Conservation (phyloP, 768 basidiomycete species). For the Megacollybia marginata region DNA sequence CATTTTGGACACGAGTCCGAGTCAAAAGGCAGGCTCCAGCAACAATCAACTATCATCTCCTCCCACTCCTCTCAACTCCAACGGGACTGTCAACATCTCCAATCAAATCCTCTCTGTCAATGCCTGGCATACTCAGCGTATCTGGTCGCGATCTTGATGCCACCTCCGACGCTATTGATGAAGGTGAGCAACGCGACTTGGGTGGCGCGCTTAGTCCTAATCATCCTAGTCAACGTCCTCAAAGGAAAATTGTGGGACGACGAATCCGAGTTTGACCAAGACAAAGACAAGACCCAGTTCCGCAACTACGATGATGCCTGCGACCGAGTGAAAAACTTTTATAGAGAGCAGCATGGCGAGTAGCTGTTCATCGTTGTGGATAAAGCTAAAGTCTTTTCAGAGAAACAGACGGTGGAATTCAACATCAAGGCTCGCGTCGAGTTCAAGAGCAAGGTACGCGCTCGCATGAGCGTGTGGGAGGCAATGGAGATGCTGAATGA, state of each 20-base stretch:
- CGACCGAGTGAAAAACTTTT: slow-evolving; percentile 71
- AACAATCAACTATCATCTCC: too few relatives aligned
- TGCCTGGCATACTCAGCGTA: too few relatives aligned
- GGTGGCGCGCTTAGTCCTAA: background rate
- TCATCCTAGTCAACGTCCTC: slow-evolving; percentile 53
- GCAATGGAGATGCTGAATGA: slow-evolving; percentile 85
- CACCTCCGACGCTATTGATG: slow-evolving; percentile 42
- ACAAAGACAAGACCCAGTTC: slow-evolving; percentile 62
- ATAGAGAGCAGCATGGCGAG: slow-evolving; percentile 72
- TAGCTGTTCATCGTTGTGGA: slow-evolving; percentile 1
- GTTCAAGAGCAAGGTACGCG: slow-evolving; percentile 59
- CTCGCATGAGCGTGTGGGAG: slow-evolving; percentile 80
- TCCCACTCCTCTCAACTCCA: too few relatives aligned
- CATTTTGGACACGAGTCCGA: too few relatives aligned
- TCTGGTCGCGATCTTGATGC: slow-evolving; percentile 26
- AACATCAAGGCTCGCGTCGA: slow-evolving; percentile 73
- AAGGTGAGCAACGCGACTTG: slow-evolving; percentile 22
- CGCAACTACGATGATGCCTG: slow-evolving; percentile 71
- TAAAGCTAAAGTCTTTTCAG: slow-evolving; percentile 24
- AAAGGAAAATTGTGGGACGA: slow-evolving; percentile 58
- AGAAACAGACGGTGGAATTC: slow-evolving; percentile 83
- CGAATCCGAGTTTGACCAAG: slow-evolving; percentile 47
- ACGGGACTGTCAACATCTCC: too few relatives aligned
- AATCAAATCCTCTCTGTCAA: too few relatives aligned
- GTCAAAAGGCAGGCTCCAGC: too few relatives aligned